Percentiles rank a stretch among this genome's conserved stretches.
Evolutionary conservation across 306 rosid genomes (phyloP).

Genomic region (Gastrolobium villosum): DNA sequence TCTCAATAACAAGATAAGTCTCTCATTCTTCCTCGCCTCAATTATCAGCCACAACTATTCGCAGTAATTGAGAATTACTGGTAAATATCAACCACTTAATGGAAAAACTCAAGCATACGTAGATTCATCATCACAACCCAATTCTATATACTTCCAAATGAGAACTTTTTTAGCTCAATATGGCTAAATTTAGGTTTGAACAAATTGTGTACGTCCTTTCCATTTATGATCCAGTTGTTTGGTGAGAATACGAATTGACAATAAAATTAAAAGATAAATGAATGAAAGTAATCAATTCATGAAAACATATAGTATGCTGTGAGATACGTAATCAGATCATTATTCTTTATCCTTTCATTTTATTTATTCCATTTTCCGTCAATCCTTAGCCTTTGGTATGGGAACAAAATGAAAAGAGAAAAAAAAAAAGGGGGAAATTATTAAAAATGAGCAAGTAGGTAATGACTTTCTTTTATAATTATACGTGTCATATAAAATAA

Average conservation of each 20-base stretch:
- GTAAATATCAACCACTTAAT: not conserved
- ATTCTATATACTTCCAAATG: slow-evolving; percentile 10
- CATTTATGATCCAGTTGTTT: not conserved
- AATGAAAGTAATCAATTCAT: not conserved
- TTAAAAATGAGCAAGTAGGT: not conserved
- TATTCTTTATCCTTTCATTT: not conserved
- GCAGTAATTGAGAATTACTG: not conserved
- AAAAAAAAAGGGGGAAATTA: not conserved
- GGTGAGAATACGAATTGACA: not conserved
- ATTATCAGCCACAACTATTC: slow-evolving; percentile 17
- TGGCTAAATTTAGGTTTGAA: not conserved
- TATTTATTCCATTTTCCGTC: not conserved
- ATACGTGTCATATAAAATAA: not conserved
- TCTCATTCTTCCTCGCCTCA: slow-evolving; percentile 28
- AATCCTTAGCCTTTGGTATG: not conserved
- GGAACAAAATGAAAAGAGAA: too few species aligned
- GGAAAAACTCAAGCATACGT: not conserved
- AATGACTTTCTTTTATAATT: not conserved
- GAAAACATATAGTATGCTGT: not conserved
- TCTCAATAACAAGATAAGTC: slow-evolving; percentile 20
- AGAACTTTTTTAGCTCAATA: not conserved
- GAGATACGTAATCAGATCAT: not conserved
- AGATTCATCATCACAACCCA: not conserved
- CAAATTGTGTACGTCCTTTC: not conserved
- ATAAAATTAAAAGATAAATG: not conserved